Evolutionary conservation across 306 rosid genomes (phyloP), one percentile per base, ranked within the genome.

Genomic region (Dryas octopetala): DNA sequence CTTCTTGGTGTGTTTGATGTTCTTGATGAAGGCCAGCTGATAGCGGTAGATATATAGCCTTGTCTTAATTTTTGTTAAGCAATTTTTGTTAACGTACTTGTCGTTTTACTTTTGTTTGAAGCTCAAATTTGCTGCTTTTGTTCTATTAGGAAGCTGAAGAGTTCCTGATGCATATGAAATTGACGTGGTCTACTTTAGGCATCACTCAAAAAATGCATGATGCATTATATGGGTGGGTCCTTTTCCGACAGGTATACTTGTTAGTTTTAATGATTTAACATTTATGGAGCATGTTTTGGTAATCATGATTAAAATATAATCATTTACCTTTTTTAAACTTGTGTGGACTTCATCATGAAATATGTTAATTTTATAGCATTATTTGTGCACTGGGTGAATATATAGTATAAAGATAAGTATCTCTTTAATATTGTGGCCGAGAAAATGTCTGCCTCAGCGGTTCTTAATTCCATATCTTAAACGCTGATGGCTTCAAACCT

Each of bases 181-280:
- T 82, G 82, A 78, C 91, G 57, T 87, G 91, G 91, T 54, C 80
- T 57, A 68, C 76, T 77, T 78, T 87, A 47, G 88, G 88, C 80
- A 82, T 84, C 74, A 84, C 87, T 57, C 85, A 78, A 74, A 83
- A 73, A 78, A 73, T 85, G 66, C 91, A 87, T 68, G 73, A 85
- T 68, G 82, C 68, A 53, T 10, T 87, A 48, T 75, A 77, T 80
- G 86, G 77, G 78, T 87, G 89, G 87, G 83, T 87, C n/a, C 83
- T 87, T 80, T 87, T 87, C 74, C 85, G 78, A 69, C 91, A 87
- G 91, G 88, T 87, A 74, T 11, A 45, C 49, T 46, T 52, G 17
- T 38, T 71, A 44, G 53, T 19, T 57, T 54, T 53, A 19, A 62
- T 41, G 46, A 32, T 43, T 76, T 68, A 23, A 41, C 47, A 55